Percentiles rank a stretch among this genome's conserved stretches.
Evolutionary conservation across 176 grass and related monocot genomes (phyloP).

Genomic region (Triticum turgidum): DNA sequence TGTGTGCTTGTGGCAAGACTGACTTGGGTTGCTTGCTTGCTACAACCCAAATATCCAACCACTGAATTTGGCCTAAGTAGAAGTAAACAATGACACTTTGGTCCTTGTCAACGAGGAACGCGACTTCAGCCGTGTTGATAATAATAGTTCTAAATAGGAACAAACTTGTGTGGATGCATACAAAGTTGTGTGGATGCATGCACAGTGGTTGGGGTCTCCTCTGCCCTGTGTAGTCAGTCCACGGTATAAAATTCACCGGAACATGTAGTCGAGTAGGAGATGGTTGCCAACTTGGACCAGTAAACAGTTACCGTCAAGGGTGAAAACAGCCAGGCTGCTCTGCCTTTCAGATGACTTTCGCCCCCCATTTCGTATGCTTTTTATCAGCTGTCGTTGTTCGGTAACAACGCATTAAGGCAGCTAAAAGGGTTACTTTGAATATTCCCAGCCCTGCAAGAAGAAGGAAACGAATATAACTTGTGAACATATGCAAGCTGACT

Average conservation of each 20-base stretch:
- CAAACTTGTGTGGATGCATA: not conserved
- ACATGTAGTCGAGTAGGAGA: not conserved
- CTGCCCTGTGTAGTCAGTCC: not conserved
- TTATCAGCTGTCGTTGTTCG: not conserved
- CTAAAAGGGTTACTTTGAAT: not conserved
- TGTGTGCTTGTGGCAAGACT: not conserved
- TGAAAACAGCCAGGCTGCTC: not conserved
- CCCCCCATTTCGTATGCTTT: not conserved
- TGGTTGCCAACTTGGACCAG: slow-evolving; percentile 33
- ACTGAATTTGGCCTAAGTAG: not conserved
- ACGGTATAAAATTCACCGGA: slow-evolving; percentile 13
- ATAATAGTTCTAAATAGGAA: not conserved
- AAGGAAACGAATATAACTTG: not conserved
- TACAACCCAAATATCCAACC: not conserved
- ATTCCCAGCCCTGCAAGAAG: not conserved
- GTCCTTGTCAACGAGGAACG: not conserved
- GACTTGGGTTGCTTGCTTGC: not conserved
- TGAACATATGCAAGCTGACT: slow-evolving; percentile 13
- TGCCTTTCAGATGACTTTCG: no score
- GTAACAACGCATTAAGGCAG: not conserved
- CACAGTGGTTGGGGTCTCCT: not conserved
- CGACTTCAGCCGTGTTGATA: not conserved
- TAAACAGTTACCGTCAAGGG: not conserved
- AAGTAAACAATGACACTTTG: not conserved
- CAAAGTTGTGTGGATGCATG: not conserved